Evolutionary conservation across 1,139 yeast genomes (phyloP).

Genomic region (Debaryomyces robertsiae): DNA sequence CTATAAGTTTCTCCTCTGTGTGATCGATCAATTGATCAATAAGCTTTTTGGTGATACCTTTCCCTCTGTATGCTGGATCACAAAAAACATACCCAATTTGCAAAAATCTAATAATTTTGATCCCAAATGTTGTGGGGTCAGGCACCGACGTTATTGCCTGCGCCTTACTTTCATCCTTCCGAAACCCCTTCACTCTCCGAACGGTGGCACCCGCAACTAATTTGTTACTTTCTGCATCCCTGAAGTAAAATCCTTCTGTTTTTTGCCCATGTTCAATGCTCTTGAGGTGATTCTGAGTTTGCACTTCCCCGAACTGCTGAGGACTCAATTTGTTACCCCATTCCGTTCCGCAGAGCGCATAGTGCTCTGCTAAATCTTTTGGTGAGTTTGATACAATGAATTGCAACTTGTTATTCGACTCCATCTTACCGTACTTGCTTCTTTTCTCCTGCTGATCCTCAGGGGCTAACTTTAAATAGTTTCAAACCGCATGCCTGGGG

Average conservation of each 20-base stretch:
- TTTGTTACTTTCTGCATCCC: constrained; percentile 27
- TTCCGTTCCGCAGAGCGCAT: constrained; percentile 30
- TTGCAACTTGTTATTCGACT: constrained; percentile 11
- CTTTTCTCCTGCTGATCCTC: constrained; percentile 8
- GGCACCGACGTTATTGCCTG: constrained; percentile 34
- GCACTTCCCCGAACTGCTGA: constrained; percentile 29
- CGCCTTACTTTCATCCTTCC: constrained; percentile 34
- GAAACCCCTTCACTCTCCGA: constrained; percentile 30
- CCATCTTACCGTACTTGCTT: constrained; percentile 15
- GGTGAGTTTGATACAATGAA: constrained; percentile 31
- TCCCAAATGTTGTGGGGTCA: constrained; percentile 38
- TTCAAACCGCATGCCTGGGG: too few species aligned
- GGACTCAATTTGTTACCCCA: constrained; percentile 32
- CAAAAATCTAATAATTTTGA: constrained; percentile 31
- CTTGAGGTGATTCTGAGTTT: constrained; percentile 19
- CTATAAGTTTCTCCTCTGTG: constrained; percentile 34
- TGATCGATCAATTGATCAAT: constrained; percentile 32
- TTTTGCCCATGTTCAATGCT: constrained; percentile 19
- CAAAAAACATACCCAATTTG: constrained; percentile 35
- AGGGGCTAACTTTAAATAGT: too few species aligned
- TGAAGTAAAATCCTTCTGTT: constrained; percentile 30
- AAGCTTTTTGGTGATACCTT: constrained; percentile 35
- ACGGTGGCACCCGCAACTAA: constrained; percentile 33
- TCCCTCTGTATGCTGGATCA: constrained; percentile 27
- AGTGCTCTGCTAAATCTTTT: constrained; percentile 28